phyloP scores from a whole-genome alignment of 495 filamentous ascomycete genomes.

The Hyaloscypha bicolor region DNA sequence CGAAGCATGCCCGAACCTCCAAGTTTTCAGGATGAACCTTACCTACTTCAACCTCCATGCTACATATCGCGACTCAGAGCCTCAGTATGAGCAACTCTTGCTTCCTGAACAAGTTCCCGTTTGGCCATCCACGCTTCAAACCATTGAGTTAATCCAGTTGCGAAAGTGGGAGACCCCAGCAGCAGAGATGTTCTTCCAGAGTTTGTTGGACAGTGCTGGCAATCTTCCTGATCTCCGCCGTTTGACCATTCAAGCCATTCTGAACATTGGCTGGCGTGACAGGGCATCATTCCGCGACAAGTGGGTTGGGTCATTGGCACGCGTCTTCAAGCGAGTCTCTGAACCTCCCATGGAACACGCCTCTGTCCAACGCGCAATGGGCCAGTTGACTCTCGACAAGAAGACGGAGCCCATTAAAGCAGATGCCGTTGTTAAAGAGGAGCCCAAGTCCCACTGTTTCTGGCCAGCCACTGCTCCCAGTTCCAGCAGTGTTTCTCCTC shows the following conservation, averaged over 20 bases:
- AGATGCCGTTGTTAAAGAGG: neutral
- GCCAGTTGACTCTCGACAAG: neutral
- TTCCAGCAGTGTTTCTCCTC: neutral
- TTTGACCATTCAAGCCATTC: constrained; percentile 69
- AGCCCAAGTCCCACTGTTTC: neutral
- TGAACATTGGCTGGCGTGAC: constrained; percentile 75
- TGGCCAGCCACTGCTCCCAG: neutral
- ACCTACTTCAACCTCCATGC: constrained; percentile 60
- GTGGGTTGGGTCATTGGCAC: constrained; percentile 66
- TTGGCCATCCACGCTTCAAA: constrained; percentile 71
- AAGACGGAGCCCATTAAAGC: neutral
- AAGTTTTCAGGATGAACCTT: constrained; percentile 71
- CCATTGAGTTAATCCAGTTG: constrained; percentile 72
- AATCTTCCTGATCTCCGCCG: constrained; percentile 63
- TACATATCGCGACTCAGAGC: constrained; percentile 67
- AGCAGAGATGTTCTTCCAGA: constrained; percentile 75
- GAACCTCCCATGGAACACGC: constrained; percentile 44
- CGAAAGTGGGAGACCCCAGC: constrained; percentile 66
- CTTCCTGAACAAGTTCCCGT: constrained; percentile 59
- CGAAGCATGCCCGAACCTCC: constrained; percentile 64
- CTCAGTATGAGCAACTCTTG: constrained; percentile 68
- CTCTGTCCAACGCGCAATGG: neutral
- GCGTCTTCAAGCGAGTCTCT: constrained; percentile 63
- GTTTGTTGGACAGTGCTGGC: constrained; percentile 68
- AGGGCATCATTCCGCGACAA: constrained; percentile 71